Evolutionary conservation across 768 basidiomycete genomes (phyloP).

Genomic region (Steccherinum ochraceum): DNA sequence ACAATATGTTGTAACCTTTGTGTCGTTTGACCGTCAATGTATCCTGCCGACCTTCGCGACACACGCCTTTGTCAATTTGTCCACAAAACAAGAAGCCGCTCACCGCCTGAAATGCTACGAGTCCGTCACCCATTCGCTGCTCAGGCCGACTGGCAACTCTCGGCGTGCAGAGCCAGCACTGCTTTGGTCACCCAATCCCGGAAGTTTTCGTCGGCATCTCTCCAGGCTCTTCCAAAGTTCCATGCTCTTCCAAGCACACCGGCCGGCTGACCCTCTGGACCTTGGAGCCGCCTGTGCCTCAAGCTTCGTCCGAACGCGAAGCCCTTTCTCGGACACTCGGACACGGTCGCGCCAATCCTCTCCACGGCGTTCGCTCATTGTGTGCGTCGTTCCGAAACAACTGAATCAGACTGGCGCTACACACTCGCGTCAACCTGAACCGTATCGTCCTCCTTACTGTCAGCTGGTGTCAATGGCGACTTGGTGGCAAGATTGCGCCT

Average conservation of each 20-base stretch:
- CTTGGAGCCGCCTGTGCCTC: too few species aligned
- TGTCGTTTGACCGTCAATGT: too few species aligned
- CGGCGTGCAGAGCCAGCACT: neutral
- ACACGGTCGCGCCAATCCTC: neutral
- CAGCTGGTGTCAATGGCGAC: neutral
- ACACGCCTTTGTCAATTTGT: neutral
- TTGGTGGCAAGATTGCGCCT: neutral
- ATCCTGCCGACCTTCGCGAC: too few species aligned
- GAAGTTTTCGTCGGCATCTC: neutral
- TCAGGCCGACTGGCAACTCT: neutral
- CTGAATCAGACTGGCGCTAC: neutral
- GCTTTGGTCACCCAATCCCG: neutral
- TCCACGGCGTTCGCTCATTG: neutral
- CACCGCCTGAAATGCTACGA: neutral
- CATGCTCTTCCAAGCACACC: neutral
- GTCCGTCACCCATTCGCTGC: neutral
- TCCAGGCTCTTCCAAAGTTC: neutral
- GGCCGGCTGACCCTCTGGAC: too few species aligned
- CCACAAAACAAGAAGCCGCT: neutral
- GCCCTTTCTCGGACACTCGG: neutral
- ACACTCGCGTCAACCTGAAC: neutral
- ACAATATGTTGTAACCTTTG: neutral
- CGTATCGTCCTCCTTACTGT: too few species aligned
- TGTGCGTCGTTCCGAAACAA: neutral
- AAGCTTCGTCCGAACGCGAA: too few species aligned